Conservation (phyloP, 129 eudicot species). For the Tanacetum coccineum region DNA sequence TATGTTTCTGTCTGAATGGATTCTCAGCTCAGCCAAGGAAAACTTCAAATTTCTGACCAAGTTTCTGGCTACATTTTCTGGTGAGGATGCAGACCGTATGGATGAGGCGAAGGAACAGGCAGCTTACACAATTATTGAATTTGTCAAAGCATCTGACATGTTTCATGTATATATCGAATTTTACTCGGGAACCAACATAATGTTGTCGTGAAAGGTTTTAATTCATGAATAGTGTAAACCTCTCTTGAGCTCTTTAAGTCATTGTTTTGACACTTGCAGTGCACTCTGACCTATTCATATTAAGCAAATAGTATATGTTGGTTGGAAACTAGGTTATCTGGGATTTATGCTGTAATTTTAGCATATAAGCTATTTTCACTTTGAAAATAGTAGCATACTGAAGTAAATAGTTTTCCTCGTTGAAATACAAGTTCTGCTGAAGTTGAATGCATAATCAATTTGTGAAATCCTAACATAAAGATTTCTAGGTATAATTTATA, state of each 20-base stretch:
- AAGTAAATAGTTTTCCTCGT: background rate
- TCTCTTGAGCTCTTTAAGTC: background rate
- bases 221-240: background rate
- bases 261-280: background rate
- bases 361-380: background rate
- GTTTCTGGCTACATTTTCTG: slow-evolving; percentile 75
- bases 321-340: background rate
- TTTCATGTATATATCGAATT: background rate
- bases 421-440: background rate
- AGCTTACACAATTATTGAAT: slow-evolving; percentile 55
- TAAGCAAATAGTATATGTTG: background rate
- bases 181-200: background rate
- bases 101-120: slow-evolving; percentile 85
- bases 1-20: slow-evolving; percentile 9
- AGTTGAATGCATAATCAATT: no score
- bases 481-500: no score
- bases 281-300: background rate
- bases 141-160: slow-evolving; percentile 81
- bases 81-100: slow-evolving; percentile 48
- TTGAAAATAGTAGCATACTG: background rate
- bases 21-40: slow-evolving; percentile 74
- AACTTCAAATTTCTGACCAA: slow-evolving; percentile 60
- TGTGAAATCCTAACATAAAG: no score
- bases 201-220: no score
- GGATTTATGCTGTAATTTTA: background rate